Conservation (phyloP, 2,329 filamentous ascomycete species). For the Cordyceps cateniannulata region DNA sequence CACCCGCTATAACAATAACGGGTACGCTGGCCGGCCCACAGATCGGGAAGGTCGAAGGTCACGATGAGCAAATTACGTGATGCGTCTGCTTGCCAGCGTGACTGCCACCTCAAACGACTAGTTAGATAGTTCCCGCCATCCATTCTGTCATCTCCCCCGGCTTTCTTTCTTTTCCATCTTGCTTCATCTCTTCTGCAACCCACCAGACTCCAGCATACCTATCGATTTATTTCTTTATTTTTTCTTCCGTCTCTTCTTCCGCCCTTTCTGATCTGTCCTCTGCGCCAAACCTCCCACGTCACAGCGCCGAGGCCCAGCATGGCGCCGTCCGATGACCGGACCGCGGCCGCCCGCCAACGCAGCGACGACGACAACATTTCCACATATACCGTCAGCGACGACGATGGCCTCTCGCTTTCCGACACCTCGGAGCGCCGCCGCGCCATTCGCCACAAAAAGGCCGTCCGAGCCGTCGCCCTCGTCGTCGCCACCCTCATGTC, state of each 20-base stretch:
- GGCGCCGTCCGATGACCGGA: conserved; percentile 1
- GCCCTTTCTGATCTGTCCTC: not conserved
- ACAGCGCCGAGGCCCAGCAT: conserved; percentile 5
- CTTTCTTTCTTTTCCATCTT: not conserved
- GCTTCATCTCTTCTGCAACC: not conserved
- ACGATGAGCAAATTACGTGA: conserved; percentile 6
- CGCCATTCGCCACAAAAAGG: conserved; percentile 23
- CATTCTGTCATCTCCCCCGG: not conserved
- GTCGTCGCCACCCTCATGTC: conserved; percentile 47
- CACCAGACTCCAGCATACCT: too few species aligned
- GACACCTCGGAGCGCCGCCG: conserved; percentile 17
- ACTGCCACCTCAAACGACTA: not conserved
- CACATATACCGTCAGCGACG: conserved; percentile 12
- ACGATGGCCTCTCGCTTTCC: not conserved
- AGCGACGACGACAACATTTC: conserved; percentile 7
- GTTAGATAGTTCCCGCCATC: not conserved
- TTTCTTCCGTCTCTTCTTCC: not conserved
- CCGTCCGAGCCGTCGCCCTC: conserved; percentile 44
- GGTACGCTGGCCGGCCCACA: conserved; percentile 2
- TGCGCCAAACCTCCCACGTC: not conserved
- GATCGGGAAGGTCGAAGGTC: conserved; percentile 8
- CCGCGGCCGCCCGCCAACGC: not conserved
- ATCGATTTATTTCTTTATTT: not conserved
- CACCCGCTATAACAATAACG: not conserved
- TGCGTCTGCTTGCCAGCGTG: not conserved